Evolutionary conservation across 2,329 filamentous ascomycete species (phyloP).

Genomic region (Lithohypha guttulata): DNA sequence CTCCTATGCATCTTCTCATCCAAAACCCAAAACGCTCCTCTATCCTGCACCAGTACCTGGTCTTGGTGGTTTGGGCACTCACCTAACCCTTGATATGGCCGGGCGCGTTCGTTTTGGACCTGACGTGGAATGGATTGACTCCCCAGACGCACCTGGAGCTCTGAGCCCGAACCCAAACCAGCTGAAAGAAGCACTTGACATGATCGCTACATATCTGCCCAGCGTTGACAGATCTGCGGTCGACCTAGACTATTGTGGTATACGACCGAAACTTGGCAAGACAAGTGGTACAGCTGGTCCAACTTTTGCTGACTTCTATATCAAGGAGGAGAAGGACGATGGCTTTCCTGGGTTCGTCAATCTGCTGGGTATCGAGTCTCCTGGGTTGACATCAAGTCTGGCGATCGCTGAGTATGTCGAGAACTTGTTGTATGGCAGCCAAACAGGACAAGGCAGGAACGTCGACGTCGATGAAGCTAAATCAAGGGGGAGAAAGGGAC

Average conservation of each 20-base stretch:
- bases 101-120: slow-evolving; percentile 85
- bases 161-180: slow-evolving; percentile 56
- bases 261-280: slow-evolving; percentile 69
- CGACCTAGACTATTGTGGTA: slow-evolving; percentile 76
- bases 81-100: slow-evolving; percentile 79
- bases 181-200: slow-evolving; percentile 55
- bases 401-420: slow-evolving; percentile 74
- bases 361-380: slow-evolving; percentile 84
- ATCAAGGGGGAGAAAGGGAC: slow-evolving; percentile 5
- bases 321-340: slow-evolving; percentile 59
- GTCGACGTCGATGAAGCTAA: slow-evolving; percentile 3
- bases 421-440: slow-evolving; percentile 38
- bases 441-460: slow-evolving; percentile 6
- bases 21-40: slow-evolving; percentile 60
- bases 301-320: slow-evolving; percentile 75
- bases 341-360: slow-evolving; percentile 79
- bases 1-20: slow-evolving; percentile 58
- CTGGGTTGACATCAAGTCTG: slow-evolving; percentile 75
- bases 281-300: slow-evolving; percentile 42
- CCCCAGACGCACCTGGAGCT: slow-evolving; percentile 53
- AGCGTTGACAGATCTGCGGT: slow-evolving; percentile 56
- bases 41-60: slow-evolving; percentile 82
- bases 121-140: slow-evolving; percentile 82
- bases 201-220: slow-evolving; percentile 72
- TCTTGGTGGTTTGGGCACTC: slow-evolving; percentile 80